Percentiles rank a stretch among this genome's conserved stretches.
Evolutionary conservation across 2,329 filamentous ascomycete genomes (phyloP).

Genomic region (Laburnicola sp.): DNA sequence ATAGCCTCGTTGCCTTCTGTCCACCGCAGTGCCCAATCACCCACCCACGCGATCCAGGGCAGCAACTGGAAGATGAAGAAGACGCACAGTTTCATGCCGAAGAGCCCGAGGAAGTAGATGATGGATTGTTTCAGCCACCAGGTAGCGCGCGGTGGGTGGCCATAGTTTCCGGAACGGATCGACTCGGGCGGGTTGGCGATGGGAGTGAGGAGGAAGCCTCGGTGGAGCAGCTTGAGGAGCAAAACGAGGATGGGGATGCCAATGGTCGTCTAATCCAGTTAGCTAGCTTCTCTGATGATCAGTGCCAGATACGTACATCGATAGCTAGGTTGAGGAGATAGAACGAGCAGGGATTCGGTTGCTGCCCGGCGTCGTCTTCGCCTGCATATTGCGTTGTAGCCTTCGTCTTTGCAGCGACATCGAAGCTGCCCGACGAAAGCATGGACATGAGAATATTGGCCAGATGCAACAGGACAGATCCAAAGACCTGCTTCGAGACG

Average conservation of each 20-base stretch:
- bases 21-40: constrained; percentile 96
- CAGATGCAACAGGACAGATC: constrained; percentile 85
- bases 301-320: constrained; percentile 75
- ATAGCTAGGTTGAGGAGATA: constrained; percentile 93
- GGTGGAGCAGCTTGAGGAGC: constrained; percentile 77
- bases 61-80: constrained; percentile 86
- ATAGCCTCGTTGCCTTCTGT: constrained; percentile 92
- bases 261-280: constrained; percentile 73
- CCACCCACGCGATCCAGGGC: constrained; percentile 88
- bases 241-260: constrained; percentile 94
- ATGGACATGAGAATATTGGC: constrained; percentile 96
- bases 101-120: constrained; percentile 92
- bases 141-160: constrained; percentile 72
- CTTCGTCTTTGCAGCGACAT: constrained; percentile 57
- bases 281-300: constrained; percentile 4
- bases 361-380: constrained; percentile 42
- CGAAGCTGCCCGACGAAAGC: constrained; percentile 85
- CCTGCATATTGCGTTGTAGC: constrained; percentile 30
- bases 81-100: constrained; percentile 96
- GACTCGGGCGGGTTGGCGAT: constrained; percentile 82
- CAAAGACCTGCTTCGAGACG: constrained; percentile 94
- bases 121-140: constrained; percentile 98
- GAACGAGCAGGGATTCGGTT: constrained; percentile 93
- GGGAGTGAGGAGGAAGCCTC: constrained; percentile 71
- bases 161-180: constrained; percentile 91